phyloP scores from a whole-genome alignment of 2,329 filamentous ascomycete species.

The Colletotrichum euphorbiae region DNA sequence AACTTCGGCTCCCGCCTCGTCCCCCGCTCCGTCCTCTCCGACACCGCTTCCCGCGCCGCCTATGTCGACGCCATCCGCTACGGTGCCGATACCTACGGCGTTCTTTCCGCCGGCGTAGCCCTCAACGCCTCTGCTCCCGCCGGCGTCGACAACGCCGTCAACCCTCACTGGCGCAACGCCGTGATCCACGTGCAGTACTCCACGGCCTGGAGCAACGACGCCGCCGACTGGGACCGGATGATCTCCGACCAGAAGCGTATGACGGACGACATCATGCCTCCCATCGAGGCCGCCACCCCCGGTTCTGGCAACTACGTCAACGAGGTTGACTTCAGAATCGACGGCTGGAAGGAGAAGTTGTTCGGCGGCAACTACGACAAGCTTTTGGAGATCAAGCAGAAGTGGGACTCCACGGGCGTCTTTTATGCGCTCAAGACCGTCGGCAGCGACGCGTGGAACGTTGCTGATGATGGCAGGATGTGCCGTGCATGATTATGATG shows the following conservation, averaged over 20 bases:
- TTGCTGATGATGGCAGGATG: conserved; percentile 54
- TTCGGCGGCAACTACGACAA: conserved; percentile 59
- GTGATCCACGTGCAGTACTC: conserved; percentile 39
- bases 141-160: conserved; percentile 38
- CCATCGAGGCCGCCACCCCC: conserved; percentile 48
- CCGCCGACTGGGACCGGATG: conserved; percentile 35
- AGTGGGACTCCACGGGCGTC: conserved; percentile 59
- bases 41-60: conserved; percentile 44
- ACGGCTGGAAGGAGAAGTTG: conserved; percentile 58
- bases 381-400: conserved; percentile 59
- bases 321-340: conserved; percentile 63
- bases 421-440: conserved; percentile 63
- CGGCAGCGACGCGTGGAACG: conserved; percentile 63
- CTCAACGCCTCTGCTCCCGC: conserved; percentile 36
- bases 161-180: conserved; percentile 38
- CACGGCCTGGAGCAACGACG: conserved; percentile 39
- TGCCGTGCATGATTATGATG: conserved; percentile 45
- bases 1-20: conserved; percentile 57
- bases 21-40: conserved; percentile 49
- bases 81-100: conserved; percentile 32
- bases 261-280: conserved; percentile 39
- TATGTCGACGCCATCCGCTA: conserved; percentile 39
- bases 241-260: conserved; percentile 35
- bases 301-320: conserved; percentile 61
- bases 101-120: conserved; percentile 42